Evolutionary conservation across 2,329 filamentous ascomycete genomes (phyloP).

Genomic region (Ceratocystis alfenasii): DNA sequence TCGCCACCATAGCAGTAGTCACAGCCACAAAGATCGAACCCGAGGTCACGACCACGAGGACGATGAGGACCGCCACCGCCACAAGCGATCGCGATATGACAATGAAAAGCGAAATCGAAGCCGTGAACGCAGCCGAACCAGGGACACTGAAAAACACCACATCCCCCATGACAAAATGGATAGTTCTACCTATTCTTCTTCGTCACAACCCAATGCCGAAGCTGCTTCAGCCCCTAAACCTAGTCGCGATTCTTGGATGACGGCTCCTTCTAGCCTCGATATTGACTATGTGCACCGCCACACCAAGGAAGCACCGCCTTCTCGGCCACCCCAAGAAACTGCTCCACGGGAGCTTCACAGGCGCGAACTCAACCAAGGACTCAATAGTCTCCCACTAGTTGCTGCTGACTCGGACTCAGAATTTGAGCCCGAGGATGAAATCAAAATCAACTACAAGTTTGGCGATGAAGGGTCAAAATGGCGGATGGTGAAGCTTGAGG

Average conservation of each 20-base stretch:
- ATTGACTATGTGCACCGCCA: slow-evolving; percentile 69
- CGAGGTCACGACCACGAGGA: slow-evolving; percentile 26
- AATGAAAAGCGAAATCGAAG: not conserved
- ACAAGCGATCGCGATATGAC: slow-evolving; percentile 22
- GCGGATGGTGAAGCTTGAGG: slow-evolving; percentile 91
- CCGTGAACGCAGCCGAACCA: not conserved
- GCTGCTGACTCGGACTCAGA: slow-evolving; percentile 39
- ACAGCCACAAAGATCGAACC: not conserved
- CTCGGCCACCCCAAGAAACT: slow-evolving; percentile 44
- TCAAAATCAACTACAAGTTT: slow-evolving; percentile 61
- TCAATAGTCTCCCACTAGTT: slow-evolving; percentile 39
- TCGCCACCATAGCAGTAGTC: slow-evolving; percentile 7
- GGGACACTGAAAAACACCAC: not conserved
- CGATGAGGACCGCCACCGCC: slow-evolving; percentile 28
- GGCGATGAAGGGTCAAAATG: slow-evolving; percentile 83
- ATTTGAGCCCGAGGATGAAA: slow-evolving; percentile 39
- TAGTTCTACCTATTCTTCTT: not conserved
- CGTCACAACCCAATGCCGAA: not conserved
- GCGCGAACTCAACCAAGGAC: slow-evolving; percentile 62
- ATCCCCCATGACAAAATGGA: not conserved
- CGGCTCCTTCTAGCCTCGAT: slow-evolving; percentile 66
- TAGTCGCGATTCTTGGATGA: slow-evolving; percentile 83
- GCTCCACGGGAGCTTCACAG: slow-evolving; percentile 58
- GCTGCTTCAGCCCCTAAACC: slow-evolving; percentile 32
- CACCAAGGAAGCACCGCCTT: slow-evolving; percentile 43